Evolutionary conservation across 345 rosid genomes (phyloP), one percentile per base, ranked within the genome.

Genomic region (Pelargonium nanum): DNA sequence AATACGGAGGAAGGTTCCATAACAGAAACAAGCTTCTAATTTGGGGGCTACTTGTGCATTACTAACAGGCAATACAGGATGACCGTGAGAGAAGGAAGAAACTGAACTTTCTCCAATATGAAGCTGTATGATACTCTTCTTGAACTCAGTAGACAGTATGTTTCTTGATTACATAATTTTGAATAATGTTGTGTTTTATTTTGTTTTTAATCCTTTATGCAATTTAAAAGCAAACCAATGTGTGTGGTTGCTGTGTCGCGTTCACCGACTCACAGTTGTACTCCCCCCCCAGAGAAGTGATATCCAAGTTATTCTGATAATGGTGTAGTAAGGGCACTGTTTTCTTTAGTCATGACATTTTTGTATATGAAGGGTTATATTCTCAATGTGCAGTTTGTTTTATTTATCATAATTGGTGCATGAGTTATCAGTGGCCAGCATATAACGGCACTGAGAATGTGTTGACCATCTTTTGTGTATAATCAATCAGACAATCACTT

Each of bases 51-150:
- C 56, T 5, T 20, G 21, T 73, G 64, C 34, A 55, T 69, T 72
- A 54, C 56, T 59, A 6, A 55, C 84, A 92, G 98, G 88, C 74
- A 52, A 48, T 85, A 63, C 82, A 58, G 25, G 85, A 92, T 76
- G 95, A 87, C 69, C 70, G 93, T 17, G 89, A 87, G 67, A 80
- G 83, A 72, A 87, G 93, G 77, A 92, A 75, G 83, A 89, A 81
- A 75, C 80, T 92, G 22, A 92, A 82, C 79, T 68, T 89, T 70
- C 94, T 92, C 67, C 24, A 84, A 72, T 89, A 92, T 69, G 98
- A 85, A 82, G 97, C 97, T 65, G 98, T 92, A 87, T 66, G 93
- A 69, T 60, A 67, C 65, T 75, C 72, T 52, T 70, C 71, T 64
- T 65, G 34, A 58, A 60, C 70, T 75, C 45, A 30, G 22, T 6